phyloP scores from a whole-genome alignment of 2,329 filamentous ascomycete species.

The Ophiostoma novo-ulmi region DNA sequence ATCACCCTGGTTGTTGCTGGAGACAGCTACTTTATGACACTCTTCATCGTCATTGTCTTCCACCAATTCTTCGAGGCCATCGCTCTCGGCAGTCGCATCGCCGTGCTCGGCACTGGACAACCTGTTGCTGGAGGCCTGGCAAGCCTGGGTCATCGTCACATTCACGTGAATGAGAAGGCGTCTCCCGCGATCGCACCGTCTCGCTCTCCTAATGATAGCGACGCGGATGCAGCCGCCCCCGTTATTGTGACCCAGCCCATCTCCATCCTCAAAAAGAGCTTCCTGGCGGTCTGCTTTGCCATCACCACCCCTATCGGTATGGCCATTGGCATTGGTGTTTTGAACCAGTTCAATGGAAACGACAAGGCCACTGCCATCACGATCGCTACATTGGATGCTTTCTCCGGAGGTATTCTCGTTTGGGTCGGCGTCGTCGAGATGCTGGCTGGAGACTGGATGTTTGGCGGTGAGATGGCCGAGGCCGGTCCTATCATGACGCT shows the following conservation, averaged over 20 bases:
- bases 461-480: not conserved
- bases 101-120: not conserved
- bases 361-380: not conserved
- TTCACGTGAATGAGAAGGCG: not conserved
- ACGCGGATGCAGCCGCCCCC: not conserved
- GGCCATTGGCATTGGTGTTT: constrained; percentile 9
- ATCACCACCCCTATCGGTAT: not conserved
- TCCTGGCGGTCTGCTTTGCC: not conserved
- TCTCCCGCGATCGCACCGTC: not conserved
- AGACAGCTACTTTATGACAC: not conserved
- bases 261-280: not conserved
- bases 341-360: constrained; percentile 4
- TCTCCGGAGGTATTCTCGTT: not conserved
- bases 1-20: not conserved
- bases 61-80: constrained; percentile 1
- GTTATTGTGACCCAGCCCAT: not conserved
- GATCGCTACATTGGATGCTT: not conserved
- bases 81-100: not conserved
- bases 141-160: not conserved
- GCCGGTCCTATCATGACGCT: not conserved
- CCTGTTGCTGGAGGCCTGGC: not conserved
- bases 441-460: constrained; percentile 3
- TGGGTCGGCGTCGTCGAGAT: constrained; percentile 12
- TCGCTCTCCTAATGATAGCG: not conserved
- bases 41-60: not conserved